Base-by-base conservation (phyloP, 2,329 filamentous ascomycete species). In the Cadophora luteo-olivacea region DNA sequence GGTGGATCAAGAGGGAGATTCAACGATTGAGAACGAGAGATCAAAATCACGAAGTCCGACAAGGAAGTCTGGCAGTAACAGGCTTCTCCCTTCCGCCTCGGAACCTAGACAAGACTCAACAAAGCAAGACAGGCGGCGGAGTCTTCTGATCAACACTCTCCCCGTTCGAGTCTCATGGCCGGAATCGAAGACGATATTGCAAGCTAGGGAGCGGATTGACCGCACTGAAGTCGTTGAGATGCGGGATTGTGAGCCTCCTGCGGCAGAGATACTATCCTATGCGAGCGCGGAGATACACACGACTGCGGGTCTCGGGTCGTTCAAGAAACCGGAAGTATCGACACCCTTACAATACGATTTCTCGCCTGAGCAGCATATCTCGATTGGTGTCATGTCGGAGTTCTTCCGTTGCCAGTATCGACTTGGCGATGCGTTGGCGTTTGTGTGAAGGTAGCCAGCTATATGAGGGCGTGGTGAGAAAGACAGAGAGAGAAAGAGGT, bases 381-480 rank as follows among this genome's bases (percentile, higher is more conserved):
- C 66, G 12, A 69, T 72, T 14, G 70, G 70, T 6, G 65, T 64
- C 16, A 69, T 72, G 67, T 65, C 68, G 14, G 69, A 72, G 51
- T 70, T 70, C 33, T 70, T 69, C 48, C 65, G 69, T 12, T 38
- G 51, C 3, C 67, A 70, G 29, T 68, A 70, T 67, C 58, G 52
- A 25, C 63, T 72, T 61, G 70, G 70, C 19, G 70, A 72, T 69
- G 70, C 67, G 2, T 45, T 72, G n/a, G 48, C 33, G n/a, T 70
- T 66, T 29, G 61, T 72, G 36, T 72, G 63, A 52, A 29, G 29
- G n/a, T n/a, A n/a, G n/a, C n/a, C n/a, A n/a, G n/a, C n/a, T n/a
- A n/a, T n/a, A n/a, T n/a, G n/a, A n/a, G n/a, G n/a, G n/a, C n/a
- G n/a, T n/a, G n/a, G 29, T 29, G 29, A 5, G 29, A 29, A 29